Base-by-base conservation (phyloP, 2,329 filamentous ascomycete genomes). In the Diaporthe nobilis region DNA sequence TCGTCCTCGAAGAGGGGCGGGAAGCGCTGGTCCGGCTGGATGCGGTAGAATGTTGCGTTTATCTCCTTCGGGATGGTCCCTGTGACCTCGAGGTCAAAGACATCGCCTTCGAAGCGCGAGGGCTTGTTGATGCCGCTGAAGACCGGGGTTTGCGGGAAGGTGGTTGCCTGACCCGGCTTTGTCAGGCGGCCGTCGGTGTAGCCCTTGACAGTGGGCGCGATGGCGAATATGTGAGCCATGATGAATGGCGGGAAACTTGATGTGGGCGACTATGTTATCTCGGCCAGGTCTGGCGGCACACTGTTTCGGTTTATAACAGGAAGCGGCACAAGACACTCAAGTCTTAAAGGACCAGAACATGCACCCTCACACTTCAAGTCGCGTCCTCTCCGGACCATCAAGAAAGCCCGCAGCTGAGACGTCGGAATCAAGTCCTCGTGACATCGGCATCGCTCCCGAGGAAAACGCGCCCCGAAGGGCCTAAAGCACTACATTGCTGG, bases 1-100 rank as follows among this genome's bases (percentile, higher is more conserved):
- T 92, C 89, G 78, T 88, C 87, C 79, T 89, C 88, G 77, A 86
- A 90, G 1, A 88, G 79, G 2, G 87, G 90, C n/a, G 88, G 89
- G 79, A 88, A 91, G 39, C 86, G 85, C 78, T 87, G 87, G 79
- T 90, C 88, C 22, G 87, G 87, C 82, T 89, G 88, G 25, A 90
- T 83, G 4, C 88, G 85, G 78, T 85, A 88, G 77, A 88, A 88
- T 0, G 84, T 87, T 0, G 87, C 87, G 71, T 86, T 80, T 55
- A 89, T 87, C 10, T 87, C 85, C 6, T 78, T 73, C 0, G 87
- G 87, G 44, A 88, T 84, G 5, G 81, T 80, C 8, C 87, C 86
- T 1, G 82, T 79, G 12, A 87, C 82, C 71, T 87, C 85, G 3
- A 88, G 78, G 70, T 86, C 80, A 47, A 81, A 80, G 25, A 86